Percentiles rank a stretch among this genome's conserved stretches.
Evolutionary conservation across 192 early-diverging fungal species (phyloP).

Genomic region (Backusella circina): DNA sequence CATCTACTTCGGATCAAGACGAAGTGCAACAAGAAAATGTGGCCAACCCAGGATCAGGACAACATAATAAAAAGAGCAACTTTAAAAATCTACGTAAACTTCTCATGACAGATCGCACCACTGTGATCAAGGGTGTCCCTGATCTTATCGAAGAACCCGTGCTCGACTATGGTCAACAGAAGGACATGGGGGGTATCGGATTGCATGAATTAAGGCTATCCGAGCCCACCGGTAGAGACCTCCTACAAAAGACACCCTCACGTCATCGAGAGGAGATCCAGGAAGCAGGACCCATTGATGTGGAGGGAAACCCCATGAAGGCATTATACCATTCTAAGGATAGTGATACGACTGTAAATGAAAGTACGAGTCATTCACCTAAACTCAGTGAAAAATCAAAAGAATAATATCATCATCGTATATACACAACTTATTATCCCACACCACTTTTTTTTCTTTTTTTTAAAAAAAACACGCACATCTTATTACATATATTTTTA

Average conservation of each 20-base stretch:
- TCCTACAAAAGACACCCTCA: conserved; percentile 10
- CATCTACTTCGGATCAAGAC: background rate
- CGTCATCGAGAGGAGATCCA: background rate
- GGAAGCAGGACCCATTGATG: background rate
- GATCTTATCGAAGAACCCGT: conserved; percentile 27
- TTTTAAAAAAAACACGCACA: background rate
- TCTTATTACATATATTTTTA: background rate
- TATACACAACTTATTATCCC: background rate
- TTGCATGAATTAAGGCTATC: background rate
- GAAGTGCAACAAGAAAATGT: background rate
- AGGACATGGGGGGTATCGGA: background rate
- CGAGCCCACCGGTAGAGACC: conserved; percentile 13
- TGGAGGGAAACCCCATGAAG: background rate
- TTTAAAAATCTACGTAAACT: background rate
- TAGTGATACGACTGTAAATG: background rate
- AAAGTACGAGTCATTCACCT: background rate
- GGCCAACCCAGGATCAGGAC: background rate
- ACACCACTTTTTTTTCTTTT: too few species aligned
- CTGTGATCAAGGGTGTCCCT: conserved; percentile 23
- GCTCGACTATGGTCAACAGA: conserved; percentile 9
- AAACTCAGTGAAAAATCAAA: background rate
- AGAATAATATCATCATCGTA: background rate
- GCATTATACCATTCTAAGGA: conserved; percentile 1
- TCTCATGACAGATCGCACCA: background rate
- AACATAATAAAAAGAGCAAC: background rate